Evolutionary conservation across 2,329 filamentous ascomycete species (phyloP), one percentile per base, ranked within the genome.

Genomic region (Cryphonectria parasitica): DNA sequence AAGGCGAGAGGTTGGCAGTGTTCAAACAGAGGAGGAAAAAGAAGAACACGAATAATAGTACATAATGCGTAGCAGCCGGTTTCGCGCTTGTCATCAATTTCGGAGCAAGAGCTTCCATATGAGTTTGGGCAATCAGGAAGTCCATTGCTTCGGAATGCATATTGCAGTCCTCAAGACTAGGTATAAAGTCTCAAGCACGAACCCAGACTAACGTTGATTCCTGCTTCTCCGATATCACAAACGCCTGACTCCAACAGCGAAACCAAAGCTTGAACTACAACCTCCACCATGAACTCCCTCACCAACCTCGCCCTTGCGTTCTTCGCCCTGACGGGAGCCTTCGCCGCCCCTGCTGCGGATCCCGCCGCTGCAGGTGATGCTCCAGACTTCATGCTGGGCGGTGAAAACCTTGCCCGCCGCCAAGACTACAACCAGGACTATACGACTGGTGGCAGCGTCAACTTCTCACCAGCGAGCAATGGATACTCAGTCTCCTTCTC

Each of bases 401-500:
- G 72, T 6, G 49, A 73, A 25, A 75, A 74, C 62, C 74, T 79
- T 28, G 75, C 73, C 31, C 75, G 74, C 43, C 77, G 78, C 43
- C 76, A 78, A 66, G 77, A 79, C 69, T 83, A 84, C 65, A 80
- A 76, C 72, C 84, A 84, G 73, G 80, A 78, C 74, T 85, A 84
- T 74, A 80, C 79, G 58, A 77, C 77, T 13, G 75, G 76, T 25
- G 83, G 83, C 28, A 77, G 77, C 56, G 77, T 79, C 74, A 76
- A 78, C 71, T 80, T 76, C 73, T 70, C 68, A 1, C 75, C 77
- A 1, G 61, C 34, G 43, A 74, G 62, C 69, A 75, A 76, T 66
- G 77, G 77, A 15, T 86, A 86, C 79, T 80, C 77, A 2, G 82
- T 85, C 1, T 76, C 72, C 34, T 87, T 84, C 79, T 80, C 76